These are phyloP conservation scores for Drechslerella stenobrocha DNA, from an alignment of 2,329 filamentous ascomycete species.

Conservation along the genomic window DNA sequence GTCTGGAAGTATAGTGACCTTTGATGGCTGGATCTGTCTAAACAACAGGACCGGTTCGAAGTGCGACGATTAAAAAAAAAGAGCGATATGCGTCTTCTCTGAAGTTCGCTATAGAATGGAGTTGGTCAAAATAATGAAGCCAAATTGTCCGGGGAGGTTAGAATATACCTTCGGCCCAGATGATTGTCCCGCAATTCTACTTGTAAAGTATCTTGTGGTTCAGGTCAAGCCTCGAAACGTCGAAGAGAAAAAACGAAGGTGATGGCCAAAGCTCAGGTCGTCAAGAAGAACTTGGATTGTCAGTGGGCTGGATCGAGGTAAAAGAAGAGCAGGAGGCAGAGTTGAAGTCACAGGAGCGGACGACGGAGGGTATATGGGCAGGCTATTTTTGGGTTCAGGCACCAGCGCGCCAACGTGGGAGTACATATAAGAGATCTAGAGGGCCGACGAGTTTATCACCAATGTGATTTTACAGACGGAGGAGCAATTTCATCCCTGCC, in stretches of 20 bases:
- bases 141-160: constrained; percentile 42
- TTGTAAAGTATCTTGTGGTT: constrained; percentile 47
- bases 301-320: constrained; percentile 34
- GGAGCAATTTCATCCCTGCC: constrained; percentile 43
- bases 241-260: constrained; percentile 40
- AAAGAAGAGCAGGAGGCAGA: constrained; percentile 49
- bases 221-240: constrained; percentile 45
- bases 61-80: constrained; percentile 58
- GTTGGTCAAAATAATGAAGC: constrained; percentile 36
- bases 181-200: constrained; percentile 48
- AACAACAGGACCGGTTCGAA: constrained; percentile 6
- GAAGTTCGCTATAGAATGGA: constrained; percentile 56
- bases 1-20: constrained; percentile 31
- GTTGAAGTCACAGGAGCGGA: constrained; percentile 48
- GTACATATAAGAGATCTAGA: constrained; percentile 9
- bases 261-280: constrained; percentile 50
- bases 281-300: constrained; percentile 49
- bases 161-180: constrained; percentile 40
- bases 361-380: constrained; percentile 45
- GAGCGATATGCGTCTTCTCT: constrained; percentile 58
- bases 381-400: constrained; percentile 48
- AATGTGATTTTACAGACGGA: constrained; percentile 13
- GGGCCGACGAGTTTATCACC: constrained; percentile 30
- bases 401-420: constrained; percentile 28
- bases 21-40: constrained; percentile 28